Percentiles rank a stretch among this genome's conserved stretches.
Conservation (phyloP, 2,329 filamentous ascomycete species). For the Nigrospora sphaerica region DNA sequence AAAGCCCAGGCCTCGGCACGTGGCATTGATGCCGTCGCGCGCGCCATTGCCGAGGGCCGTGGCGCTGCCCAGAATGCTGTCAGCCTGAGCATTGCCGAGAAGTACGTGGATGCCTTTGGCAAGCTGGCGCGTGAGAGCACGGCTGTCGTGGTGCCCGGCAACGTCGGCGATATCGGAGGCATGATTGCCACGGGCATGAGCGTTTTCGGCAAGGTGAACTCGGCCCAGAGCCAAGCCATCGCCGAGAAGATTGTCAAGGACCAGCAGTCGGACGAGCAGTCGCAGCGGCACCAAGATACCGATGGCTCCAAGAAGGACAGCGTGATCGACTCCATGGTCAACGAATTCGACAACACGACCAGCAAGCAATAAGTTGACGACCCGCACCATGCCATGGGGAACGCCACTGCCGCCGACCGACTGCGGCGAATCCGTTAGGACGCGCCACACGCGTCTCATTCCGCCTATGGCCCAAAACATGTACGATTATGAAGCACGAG, state of each 20-base stretch:
- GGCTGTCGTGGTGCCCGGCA: slow-evolving; percentile 89
- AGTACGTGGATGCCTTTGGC: slow-evolving; percentile 93
- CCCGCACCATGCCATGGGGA: too few relatives aligned
- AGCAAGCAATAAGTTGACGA: too few relatives aligned
- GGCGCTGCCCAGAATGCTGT: slow-evolving; percentile 75
- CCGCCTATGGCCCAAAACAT: too few relatives aligned
- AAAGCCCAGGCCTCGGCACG: slow-evolving; percentile 79
- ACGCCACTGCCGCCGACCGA: too few relatives aligned
- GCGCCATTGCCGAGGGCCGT: slow-evolving; percentile 65
- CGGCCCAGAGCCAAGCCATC: slow-evolving; percentile 66
- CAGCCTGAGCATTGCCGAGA: slow-evolving; percentile 85
- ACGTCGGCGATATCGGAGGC: slow-evolving; percentile 89
- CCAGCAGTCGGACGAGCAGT: slow-evolving; percentile 7
- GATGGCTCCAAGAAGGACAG: slow-evolving; percentile 7
- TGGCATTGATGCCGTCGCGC: slow-evolving; percentile 81
- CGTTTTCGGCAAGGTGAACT: slow-evolving; percentile 88
- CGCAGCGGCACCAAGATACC: slow-evolving; percentile 6
- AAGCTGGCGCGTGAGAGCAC: slow-evolving; percentile 94
- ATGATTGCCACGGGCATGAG: slow-evolving; percentile 97
- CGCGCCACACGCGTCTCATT: too few relatives aligned
- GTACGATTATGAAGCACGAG: too few relatives aligned
- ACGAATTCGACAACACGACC: slow-evolving; percentile 22
- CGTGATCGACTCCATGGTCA: slow-evolving; percentile 21
- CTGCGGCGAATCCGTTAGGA: too few relatives aligned
- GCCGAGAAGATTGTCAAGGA: slow-evolving; percentile 30